Base-by-base conservation (phyloP, 495 filamentous ascomycete species). In the Hypomontagnella monticulosa region DNA sequence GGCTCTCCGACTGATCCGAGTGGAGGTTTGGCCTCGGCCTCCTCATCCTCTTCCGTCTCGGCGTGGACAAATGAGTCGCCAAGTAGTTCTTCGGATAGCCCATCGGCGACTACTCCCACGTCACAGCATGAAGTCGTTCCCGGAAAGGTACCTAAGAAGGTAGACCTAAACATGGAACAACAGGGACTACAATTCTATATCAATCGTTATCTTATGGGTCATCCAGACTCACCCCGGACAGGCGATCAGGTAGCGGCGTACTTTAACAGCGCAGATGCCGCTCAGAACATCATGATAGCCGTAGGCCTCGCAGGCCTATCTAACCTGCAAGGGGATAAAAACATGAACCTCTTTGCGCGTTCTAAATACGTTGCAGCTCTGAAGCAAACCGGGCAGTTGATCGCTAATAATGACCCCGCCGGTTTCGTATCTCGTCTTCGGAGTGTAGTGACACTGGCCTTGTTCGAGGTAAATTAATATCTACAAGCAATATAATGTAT, bases 281-380 rank as follows among this genome's bases (percentile, higher is more conserved):
- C 73, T 47, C 81, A 80, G 32, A 76, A 72, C 38, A 79, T 81
- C 33, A 81, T 83, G 79, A 76, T 79, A 15, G 81, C 81, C 0
- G 80, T 83, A n/a, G 81, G 81, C 37, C 66, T 83, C 30, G 79
- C 79, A 52, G 80, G 81, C 27, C 62, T 82, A 46, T 80, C 81
- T 6, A 79, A 76, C 63, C 61, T 80, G 54, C 69, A 63, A 4
- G 79, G 77, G n/a, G 73, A 81, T 55, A 78, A 76, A 38, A 71
- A 73, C 19, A 63, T 80, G 73, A 75, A 71, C 44, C 69, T 68
- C 5, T 19, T 73, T 47, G 71, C 79, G 15, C 76, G 73, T 15
- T 67, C 79, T 40, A 77, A 81, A 52, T 83, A 83, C 47, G 79
- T 78, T 6, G 37, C 71, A 7, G 77, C 79, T 4, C 49, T 83